These are phyloP conservation scores for Syzygium syzygioides DNA, from an alignment of 441 rosid genomes.

Conservation along the genomic window DNA sequence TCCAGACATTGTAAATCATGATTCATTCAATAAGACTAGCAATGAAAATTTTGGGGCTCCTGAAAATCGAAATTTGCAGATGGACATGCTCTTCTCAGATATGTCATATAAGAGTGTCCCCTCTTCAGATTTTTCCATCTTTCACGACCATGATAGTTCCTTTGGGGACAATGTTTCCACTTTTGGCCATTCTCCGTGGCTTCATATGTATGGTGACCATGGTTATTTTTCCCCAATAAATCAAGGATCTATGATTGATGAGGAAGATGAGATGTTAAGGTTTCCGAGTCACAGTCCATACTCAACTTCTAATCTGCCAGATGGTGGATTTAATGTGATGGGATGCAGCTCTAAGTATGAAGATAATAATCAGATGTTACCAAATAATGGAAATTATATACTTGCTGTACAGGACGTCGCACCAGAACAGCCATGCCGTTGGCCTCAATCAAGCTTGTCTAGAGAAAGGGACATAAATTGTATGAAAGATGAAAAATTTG, in stretches of 20 bases:
- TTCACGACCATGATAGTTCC: constrained; percentile 28
- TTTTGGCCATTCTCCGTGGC: constrained; percentile 21
- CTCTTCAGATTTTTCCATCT: constrained; percentile 30
- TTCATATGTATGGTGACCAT: constrained; percentile 12
- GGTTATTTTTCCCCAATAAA: constrained; percentile 22
- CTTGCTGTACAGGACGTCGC: constrained; percentile 19
- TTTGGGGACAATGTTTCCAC: constrained; percentile 17
- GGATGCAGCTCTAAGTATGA: constrained; percentile 29
- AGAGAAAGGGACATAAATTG: constrained; percentile 10
- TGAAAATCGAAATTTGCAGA: constrained; percentile 15
- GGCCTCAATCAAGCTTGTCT: constrained; percentile 21
- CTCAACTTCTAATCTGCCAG: constrained; percentile 26
- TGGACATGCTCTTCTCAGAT: constrained; percentile 17
- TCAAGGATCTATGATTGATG: constrained; percentile 28
- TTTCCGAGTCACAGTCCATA: constrained; percentile 31
- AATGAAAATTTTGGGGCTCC: constrained; percentile 18
- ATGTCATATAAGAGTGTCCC: constrained; percentile 17
- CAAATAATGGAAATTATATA: constrained; percentile 19
- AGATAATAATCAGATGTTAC: constrained; percentile 17
- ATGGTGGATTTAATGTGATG: constrained; percentile 25
- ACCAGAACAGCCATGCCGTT: constrained; percentile 13
- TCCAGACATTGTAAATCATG: constrained; percentile 11
- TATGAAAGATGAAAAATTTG: constrained; percentile 25
- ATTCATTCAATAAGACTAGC: constrained; percentile 15
- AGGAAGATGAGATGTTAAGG: constrained; percentile 34